These are phyloP conservation scores for Starmera caribaea DNA, from an alignment of 805 yeast species.

Conservation along the genomic window DNA sequence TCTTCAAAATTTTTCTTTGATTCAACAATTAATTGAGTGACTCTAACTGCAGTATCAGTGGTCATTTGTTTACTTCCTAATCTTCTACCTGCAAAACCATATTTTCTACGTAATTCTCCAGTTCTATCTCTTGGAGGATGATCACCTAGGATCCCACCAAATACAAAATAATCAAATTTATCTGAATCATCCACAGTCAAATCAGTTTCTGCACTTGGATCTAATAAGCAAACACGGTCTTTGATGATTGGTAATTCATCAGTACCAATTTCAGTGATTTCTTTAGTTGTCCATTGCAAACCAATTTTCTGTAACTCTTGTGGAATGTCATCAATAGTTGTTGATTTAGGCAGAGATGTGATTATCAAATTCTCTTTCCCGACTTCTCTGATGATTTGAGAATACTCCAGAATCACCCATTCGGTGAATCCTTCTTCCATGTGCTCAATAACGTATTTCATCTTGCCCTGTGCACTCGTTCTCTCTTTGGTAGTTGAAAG, in stretches of 20 bases:
- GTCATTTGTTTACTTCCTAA: constrained; percentile 91
- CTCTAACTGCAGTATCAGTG: constrained; percentile 93
- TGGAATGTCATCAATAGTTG: constrained; percentile 61
- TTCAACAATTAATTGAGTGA: constrained; percentile 73
- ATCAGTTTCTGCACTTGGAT: constrained; percentile 76
- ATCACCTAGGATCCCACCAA: constrained; percentile 94
- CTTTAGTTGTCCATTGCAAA: constrained; percentile 74
- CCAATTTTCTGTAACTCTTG: constrained; percentile 45
- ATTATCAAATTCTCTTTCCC: constrained; percentile 68
- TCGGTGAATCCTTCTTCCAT: constrained; percentile 96
- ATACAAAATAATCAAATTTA: constrained; percentile 77
- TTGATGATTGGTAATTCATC: constrained; percentile 31
- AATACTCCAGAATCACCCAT: constrained; percentile 88
- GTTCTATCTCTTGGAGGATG: constrained; percentile 92
- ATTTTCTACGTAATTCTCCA: constrained; percentile 68
- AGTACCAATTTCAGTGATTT: constrained; percentile 38
- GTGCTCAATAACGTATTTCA: constrained; percentile 93
- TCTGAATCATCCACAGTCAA: constrained; percentile 59
- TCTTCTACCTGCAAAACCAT: constrained; percentile 82
- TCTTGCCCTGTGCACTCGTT: too few species aligned
- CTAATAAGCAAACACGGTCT: constrained; percentile 70
- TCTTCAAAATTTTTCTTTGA: constrained; percentile 50
- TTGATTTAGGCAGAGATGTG: constrained; percentile 62
- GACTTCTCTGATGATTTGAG: constrained; percentile 72
- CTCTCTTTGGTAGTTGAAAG: too few species aligned